Percentiles rank a stretch among this genome's conserved stretches.
phyloP scores from a whole-genome alignment of 805 yeast genomes.

The Lachancea sp. region DNA sequence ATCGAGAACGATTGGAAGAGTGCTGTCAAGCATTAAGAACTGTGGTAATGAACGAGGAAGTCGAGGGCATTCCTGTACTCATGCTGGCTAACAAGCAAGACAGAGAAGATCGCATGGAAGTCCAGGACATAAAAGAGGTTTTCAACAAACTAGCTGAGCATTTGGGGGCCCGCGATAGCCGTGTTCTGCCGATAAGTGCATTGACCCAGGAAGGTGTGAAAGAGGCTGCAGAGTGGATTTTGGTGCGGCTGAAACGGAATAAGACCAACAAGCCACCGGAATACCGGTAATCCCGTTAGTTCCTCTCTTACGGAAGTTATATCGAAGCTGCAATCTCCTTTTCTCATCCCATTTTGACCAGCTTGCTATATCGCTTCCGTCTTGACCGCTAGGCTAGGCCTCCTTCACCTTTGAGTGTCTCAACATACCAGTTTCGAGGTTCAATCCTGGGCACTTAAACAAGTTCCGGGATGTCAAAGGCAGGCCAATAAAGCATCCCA shows the following conservation, averaged over 20 bases:
- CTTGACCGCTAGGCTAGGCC: too few relatives aligned
- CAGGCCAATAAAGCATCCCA: too few relatives aligned
- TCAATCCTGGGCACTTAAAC: too few relatives aligned
- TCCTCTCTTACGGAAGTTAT: too few relatives aligned
- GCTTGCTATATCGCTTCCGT: too few relatives aligned
- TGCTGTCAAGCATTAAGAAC: constrained; percentile 58
- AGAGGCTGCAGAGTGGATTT: constrained; percentile 87
- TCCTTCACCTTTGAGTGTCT: too few relatives aligned
- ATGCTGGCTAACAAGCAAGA: constrained; percentile 97
- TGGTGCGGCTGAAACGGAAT: constrained; percentile 52
- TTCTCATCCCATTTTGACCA: too few relatives aligned
- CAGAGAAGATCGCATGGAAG: constrained; percentile 59
- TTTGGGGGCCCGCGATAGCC: constrained; percentile 82
- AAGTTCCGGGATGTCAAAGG: too few relatives aligned
- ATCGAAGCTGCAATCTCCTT: too few relatives aligned
- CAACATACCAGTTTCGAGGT: too few relatives aligned
- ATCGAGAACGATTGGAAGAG: constrained; percentile 73
- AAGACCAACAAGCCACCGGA: constrained; percentile 36
- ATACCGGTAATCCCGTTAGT: constrained; percentile 23
- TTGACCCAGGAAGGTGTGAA: constrained; percentile 68
- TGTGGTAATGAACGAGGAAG: constrained; percentile 51
- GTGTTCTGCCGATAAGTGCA: constrained; percentile 87
- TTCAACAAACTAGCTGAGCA: constrained; percentile 77
- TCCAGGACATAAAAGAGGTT: constrained; percentile 74
- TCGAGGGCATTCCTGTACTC: constrained; percentile 78